Evolutionary conservation across 768 basidiomycete species (phyloP).

Genomic region (Rhizopogon rudus): DNA sequence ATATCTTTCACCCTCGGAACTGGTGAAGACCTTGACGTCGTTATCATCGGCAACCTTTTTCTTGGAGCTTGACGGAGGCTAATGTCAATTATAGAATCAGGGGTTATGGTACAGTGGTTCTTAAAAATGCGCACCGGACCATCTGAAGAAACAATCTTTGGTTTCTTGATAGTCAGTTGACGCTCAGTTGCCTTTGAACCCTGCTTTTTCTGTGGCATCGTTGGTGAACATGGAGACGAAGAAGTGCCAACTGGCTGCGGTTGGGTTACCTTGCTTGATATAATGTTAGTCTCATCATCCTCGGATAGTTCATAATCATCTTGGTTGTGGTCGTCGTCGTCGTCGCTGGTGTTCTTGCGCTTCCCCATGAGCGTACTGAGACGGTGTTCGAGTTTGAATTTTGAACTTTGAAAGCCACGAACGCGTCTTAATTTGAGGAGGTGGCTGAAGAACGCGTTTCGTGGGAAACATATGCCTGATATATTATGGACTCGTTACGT

Average conservation of each 20-base stretch:
- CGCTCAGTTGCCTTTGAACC: conserved; percentile 7
- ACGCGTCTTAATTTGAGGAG: conserved; percentile 8
- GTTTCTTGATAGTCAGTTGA: conserved; percentile 30
- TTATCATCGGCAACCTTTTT: background rate
- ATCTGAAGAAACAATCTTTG: conserved; percentile 17
- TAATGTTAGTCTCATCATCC: background rate
- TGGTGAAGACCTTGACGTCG: conserved; percentile 11
- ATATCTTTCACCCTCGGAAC: conserved; percentile 37
- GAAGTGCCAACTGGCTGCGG: background rate
- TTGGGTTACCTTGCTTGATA: background rate
- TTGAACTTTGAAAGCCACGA: background rate
- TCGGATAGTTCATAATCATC: conserved; percentile 8
- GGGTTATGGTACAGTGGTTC: conserved; percentile 6
- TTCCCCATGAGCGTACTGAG: conserved; percentile 8
- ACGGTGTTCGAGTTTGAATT: background rate
- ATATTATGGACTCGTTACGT: conserved; percentile 19
- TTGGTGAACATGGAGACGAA: background rate
- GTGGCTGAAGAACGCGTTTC: background rate
- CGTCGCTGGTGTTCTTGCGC: conserved; percentile 13
- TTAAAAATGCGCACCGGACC: background rate
- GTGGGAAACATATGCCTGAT: conserved; percentile 28
- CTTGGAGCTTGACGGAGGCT: conserved; percentile 10
- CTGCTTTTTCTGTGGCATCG: background rate
- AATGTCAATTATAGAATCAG: conserved; percentile 3
- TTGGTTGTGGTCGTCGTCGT: conserved; percentile 17